Base-by-base conservation (phyloP, 257 asterid genomes). In the Jaltomata sinuosa region DNA sequence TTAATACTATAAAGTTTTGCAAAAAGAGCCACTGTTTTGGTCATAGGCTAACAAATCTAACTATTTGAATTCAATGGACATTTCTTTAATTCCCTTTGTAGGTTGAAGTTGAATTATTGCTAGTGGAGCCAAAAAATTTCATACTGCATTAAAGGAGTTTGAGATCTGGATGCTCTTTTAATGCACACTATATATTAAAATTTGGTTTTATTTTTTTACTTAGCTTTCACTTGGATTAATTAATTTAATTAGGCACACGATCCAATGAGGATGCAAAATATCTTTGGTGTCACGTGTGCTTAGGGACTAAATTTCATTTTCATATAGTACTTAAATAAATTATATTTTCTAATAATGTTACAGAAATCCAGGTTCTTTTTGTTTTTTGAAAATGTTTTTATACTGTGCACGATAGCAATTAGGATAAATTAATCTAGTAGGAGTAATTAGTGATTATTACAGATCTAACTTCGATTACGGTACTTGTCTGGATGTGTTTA, bases 261-360 rank as follows among this genome's bases (percentile, higher is more conserved):
- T 87, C 89, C 89, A 52, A 84, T 49, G 25, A 55, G 72, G 83
- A 81, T 69, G 71, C 83, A 72, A 87, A 87, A 78, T 78, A 80
- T 80, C 72, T 80, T 1, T 80, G 40, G 25, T 80, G 14, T 81
- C 78, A 81, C 84, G 84, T 81, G 84, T 61, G 71, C 83, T 21
- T 57, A n/a, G 36, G 18, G 72, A n/a, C 50, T 55, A 4, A 36
- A 52, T 32, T 59, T 80, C 31, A 53, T 36, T 54, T 53, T 31
- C 71, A 79, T 18, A 3, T 29, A n/a, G n/a, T 9, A 9, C 6
- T 34, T 2, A 19, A 80, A 42, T 31, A 7, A 55, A 47, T 32
- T 34, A 18, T 12, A 79, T 57, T 45, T 54, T 36, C 53, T 40
- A n/a, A 11, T 40, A n/a, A 11, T 21, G 34, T 6, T 71, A n/a